A percentile compares a stretch with the other conserved stretches of the same genome.
phyloP scores from a whole-genome alignment of 2,329 filamentous ascomycete species.

The Juglanconis juglandina region DNA sequence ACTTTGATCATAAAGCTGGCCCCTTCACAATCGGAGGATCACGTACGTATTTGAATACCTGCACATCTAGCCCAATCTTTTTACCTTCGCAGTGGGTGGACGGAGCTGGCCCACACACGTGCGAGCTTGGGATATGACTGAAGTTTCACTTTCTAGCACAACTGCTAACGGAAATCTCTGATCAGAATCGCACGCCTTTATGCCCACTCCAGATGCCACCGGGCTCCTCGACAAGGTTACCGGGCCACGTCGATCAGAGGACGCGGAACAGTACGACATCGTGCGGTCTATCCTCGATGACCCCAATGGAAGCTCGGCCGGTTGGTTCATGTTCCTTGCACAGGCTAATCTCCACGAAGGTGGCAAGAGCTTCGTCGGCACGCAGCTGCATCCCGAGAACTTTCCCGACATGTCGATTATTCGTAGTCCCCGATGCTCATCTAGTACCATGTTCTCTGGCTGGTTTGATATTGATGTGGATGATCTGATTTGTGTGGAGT shows the following conservation, averaged over 20 bases:
- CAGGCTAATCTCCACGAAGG: constrained; percentile 24
- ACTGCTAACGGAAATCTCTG: neutral
- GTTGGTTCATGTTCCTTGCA: constrained; percentile 24
- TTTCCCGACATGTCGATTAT: neutral
- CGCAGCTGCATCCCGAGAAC: constrained; percentile 19
- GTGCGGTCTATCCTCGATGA: constrained; percentile 21
- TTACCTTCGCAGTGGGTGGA: neutral
- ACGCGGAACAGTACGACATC: constrained; percentile 11
- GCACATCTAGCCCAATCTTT: neutral
- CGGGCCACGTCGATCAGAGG: neutral
- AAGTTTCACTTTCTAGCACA: neutral
- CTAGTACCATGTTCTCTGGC: too few species aligned
- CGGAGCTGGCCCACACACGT: too few species aligned
- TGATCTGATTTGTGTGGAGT: too few species aligned
- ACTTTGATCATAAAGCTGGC: constrained; percentile 21
- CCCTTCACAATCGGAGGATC: constrained; percentile 20
- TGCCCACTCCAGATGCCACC: constrained; percentile 17
- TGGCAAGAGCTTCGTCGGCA: constrained; percentile 18
- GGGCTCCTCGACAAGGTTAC: constrained; percentile 16
- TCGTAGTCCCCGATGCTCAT: too few species aligned
- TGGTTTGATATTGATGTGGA: too few species aligned
- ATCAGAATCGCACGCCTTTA: constrained; percentile 23
- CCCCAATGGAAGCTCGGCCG: constrained; percentile 19
- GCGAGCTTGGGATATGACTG: too few species aligned
- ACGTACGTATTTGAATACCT: neutral